Conservation (phyloP, 495 filamentous ascomycete genomes). For the Trichoderma gamsii region DNA sequence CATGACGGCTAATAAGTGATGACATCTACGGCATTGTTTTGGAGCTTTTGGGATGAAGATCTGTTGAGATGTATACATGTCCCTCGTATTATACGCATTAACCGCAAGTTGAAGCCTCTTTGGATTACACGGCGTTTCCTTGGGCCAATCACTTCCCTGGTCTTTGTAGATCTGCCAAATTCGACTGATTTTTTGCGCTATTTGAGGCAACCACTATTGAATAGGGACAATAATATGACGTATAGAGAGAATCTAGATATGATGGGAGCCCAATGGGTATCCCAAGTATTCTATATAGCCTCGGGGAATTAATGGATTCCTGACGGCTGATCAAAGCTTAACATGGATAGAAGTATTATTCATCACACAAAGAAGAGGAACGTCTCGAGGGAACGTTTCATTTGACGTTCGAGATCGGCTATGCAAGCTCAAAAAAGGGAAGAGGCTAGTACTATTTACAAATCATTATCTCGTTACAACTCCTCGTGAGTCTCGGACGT, state of each 20-base stretch:
- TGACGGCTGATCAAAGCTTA: not conserved
- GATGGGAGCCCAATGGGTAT: no score
- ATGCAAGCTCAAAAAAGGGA: constrained; percentile 1
- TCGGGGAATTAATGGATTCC: not conserved
- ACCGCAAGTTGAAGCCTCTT: no score
- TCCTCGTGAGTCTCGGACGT: constrained; percentile 45
- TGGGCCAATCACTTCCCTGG: no score
- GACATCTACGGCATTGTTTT: not conserved
- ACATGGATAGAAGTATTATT: not conserved
- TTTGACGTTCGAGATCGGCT: not conserved
- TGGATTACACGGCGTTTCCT: no score
- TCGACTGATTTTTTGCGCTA: not conserved
- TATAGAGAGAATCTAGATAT: no score
- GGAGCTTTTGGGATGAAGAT: not conserved
- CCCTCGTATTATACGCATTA: not conserved
- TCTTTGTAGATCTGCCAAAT: not conserved
- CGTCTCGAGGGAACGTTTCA: not conserved
- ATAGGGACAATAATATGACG: no score
- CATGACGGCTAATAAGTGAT: not conserved
- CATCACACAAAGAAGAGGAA: not conserved
- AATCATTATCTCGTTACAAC: constrained; percentile 29
- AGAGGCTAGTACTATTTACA: not conserved
- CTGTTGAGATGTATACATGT: not conserved
- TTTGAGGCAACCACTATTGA: not conserved
- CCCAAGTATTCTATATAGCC: no score